Base-by-base conservation (phyloP, 2,329 filamentous ascomycete genomes). In the Aspergillus persii region DNA sequence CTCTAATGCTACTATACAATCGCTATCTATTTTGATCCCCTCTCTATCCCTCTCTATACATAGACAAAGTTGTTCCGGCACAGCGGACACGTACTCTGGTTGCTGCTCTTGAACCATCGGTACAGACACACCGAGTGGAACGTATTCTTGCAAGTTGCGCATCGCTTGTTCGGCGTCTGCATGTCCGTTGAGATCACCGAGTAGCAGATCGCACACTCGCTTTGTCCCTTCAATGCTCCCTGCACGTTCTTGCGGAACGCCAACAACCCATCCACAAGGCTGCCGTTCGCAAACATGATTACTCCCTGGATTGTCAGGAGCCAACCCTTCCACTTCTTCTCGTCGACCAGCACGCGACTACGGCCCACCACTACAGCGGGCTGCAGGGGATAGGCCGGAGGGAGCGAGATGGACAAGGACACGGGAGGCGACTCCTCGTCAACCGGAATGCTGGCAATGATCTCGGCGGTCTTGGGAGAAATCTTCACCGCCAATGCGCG, bases 161-260 rank as follows among this genome's bases (percentile, higher is more conserved):
- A 99, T 56, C 86, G 83, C 82, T 98, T 98, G 74, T 95, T 94
- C 0, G 95, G 95, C 74, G 96, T 86, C 75, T 90, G 89, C 80
- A 91, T 91, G 74, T 97, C 93, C 7, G 86, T 86, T 18, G 91
- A 91, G 63, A 99, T 91, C 71, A 99, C 92, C 60, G 89, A 92
- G 79, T 98, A 98, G 80, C 94, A 98, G 72, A 98, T 98, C 8
- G 95, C 92, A 72, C 95, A 99, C 76, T 99, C 95, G 23, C 85
- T 90, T 76, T 98, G 93, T 39, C 93, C 95, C 78, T 96, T 95
- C 65, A 99, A 83, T 3, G 91, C 91, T 1, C 92, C 91, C 12
- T 89, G 85, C 11, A 99, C 89, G 74, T 98, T 98, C 63, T 89
- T 86, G 63, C 90, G 87, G 82, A 96, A 98, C 8, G 91, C 88